Evolutionary conservation across 352 stramenopile genomes (phyloP), one percentile per base, ranked within the genome.

Genomic region (Aphanomyces stellatus): DNA sequence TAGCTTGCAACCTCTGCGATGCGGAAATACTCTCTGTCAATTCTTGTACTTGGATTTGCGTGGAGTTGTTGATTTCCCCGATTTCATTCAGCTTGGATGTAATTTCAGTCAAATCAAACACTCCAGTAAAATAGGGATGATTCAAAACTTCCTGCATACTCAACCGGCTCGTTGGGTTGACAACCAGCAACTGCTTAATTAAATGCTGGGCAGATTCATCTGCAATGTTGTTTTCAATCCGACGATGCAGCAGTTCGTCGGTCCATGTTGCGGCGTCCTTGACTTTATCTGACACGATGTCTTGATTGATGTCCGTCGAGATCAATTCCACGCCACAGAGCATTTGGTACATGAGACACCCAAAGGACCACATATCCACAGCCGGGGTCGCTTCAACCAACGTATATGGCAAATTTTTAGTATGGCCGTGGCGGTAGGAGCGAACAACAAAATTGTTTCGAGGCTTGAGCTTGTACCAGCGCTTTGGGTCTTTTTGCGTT

Each of bases 331-430:
- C 48, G 28, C 33, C 35, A 25, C 57, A 43, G 53, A 25, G 68
- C 51, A 74, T 57, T 42, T 67, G 67, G 28, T 64, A 74, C 24
- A 74, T 30, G 27, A 74, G 65, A 25, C 41, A 62, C 25, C 53
- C 69, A 30, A 74, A 51, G 4, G 53, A 31, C 69, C 69, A 74
- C 25, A 73, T 34, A 30, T 74, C 69, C 3, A 73, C 5, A 0
- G 63, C 51, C 15, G 34, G 28, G 6, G 37, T 46, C 11, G 64
- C 69, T 6, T 59, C 5, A 2, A 71, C 35, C 4, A 65, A 19
- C 1, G 4, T 10, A 48, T 72, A 70, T 22, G 59, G 60, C 25
- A 59, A 25, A 33, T 7, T 8, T 17, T 13, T 13, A 5, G 33
- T 17, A 3, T 30, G 48, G 13, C 2, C 46, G 8, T 19, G 13